These are phyloP conservation scores for Penicillium frequentans DNA, from an alignment of 2,329 filamentous ascomycete species.

Conservation along the genomic window DNA sequence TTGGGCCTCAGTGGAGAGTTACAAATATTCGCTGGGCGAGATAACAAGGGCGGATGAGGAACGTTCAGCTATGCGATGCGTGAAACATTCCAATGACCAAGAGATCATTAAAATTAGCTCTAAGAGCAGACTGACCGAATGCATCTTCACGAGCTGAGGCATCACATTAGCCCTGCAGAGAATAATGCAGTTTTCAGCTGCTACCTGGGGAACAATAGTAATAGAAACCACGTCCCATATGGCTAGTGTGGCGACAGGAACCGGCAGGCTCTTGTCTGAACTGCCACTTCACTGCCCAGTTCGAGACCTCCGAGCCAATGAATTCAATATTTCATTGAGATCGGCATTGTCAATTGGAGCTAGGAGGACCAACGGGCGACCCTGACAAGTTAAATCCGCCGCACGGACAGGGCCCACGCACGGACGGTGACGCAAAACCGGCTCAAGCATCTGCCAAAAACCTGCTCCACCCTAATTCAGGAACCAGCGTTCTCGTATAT, in stretches of 20 bases:
- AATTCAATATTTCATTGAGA: neutral
- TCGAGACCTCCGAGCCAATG: neutral
- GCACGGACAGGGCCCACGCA: constrained; percentile 3
- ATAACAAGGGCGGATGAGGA: constrained; percentile 13
- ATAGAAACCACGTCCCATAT: neutral
- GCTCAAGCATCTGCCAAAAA: constrained; percentile 6
- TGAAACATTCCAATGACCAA: constrained; percentile 1
- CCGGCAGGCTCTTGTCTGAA: neutral
- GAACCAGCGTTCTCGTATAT: neutral
- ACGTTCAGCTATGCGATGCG: neutral
- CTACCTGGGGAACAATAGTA: neutral
- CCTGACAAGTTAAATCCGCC: neutral
- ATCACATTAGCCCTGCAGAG: neutral
- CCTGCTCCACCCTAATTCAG: constrained; percentile 12
- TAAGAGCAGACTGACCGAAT: neutral
- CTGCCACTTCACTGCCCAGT: neutral
- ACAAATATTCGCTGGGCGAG: constrained; percentile 18
- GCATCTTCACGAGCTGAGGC: neutral
- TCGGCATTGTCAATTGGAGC: neutral
- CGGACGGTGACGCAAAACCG: constrained; percentile 6
- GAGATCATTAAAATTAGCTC: neutral
- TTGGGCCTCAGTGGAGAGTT: neutral
- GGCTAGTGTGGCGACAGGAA: neutral
- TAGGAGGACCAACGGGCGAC: neutral
- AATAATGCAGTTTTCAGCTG: neutral